Base-by-base conservation (phyloP, 163 green algal genomes). In the Prototheca wickerhamii region DNA sequence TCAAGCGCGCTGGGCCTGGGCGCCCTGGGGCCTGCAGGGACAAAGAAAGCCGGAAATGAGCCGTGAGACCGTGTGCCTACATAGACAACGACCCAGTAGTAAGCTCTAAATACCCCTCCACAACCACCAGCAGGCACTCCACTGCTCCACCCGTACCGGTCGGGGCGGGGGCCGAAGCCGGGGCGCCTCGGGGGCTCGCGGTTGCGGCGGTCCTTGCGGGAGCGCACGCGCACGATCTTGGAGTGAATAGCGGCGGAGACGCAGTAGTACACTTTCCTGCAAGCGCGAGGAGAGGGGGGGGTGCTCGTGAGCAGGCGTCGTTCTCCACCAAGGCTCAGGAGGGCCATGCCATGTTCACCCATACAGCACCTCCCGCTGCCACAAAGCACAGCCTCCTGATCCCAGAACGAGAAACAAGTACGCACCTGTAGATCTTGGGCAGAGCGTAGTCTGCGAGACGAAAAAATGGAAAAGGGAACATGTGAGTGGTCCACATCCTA, bases 201-300 rank as follows among this genome's bases (percentile, higher is more conserved):
- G 85, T 89, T 94, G 55, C 84, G 79, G 63, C 92, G 84, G 72
- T 93, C 78, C 79, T 91, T 89, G 50, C 75, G 65, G 64, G 75
- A 90, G 59, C 92, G 86, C 78, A 98, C 92, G 64, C 92, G 88
- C 72, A 98, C 92, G 46, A 98, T 88, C 76, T 95, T 94, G 75
- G 83, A 94, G 83, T 98, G 92, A 73, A 98, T 97, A 69, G 92
- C 92, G 20, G 92, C 95, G 25, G 80, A 92, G 53, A 98, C 86
- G 74, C 84, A 96, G 86, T 98, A 98, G 88, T 98, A 97, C 65
- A 98, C 91, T 74, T 95, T 95, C 53, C 86, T 61, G 55, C 55
- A 44, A 20, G 31, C 5, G 15, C 10, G 23, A 60, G 53, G 29
- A 35, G 1, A 42, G 29, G 53, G 42, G 42, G 15, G 42, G 42